phyloP scores from a whole-genome alignment of 345 rosid species.

The Stellera chamaejasme region DNA sequence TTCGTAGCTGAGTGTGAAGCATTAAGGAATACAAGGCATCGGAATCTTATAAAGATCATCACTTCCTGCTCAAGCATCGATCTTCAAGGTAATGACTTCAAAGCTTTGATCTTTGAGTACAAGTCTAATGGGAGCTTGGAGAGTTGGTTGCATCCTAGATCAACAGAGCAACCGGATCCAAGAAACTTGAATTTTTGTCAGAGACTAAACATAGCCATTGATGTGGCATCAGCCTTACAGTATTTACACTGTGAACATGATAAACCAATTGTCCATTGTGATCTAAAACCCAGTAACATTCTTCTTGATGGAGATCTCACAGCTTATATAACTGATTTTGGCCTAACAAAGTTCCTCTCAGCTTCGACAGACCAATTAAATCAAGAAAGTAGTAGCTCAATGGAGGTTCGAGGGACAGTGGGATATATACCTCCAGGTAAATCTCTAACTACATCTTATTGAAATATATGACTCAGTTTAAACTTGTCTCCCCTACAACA shows the following conservation, averaged over 20 bases:
- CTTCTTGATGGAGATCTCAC: conserved; percentile 3
- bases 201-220: conserved; percentile 6
- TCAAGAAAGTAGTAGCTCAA: background rate
- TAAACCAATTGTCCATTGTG: background rate
- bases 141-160: conserved; percentile 16
- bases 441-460: background rate
- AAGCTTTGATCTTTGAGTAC: conserved; percentile 16
- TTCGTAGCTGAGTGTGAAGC: conserved; percentile 17
- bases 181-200: background rate
- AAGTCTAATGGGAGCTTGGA: conserved; percentile 16
- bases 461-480: background rate
- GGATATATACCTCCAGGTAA: conserved; percentile 8
- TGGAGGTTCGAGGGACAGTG: conserved; percentile 5
- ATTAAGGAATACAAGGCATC: conserved; percentile 6
- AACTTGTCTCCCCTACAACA: background rate
- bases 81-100: conserved; percentile 15
- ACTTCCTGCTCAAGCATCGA: conserved; percentile 16
- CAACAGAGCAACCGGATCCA: background rate
- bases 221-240: conserved; percentile 7
- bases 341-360: conserved; percentile 3
- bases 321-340: conserved; percentile 2
- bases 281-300: conserved; percentile 5
- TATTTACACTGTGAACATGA: background rate
- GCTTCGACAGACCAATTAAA: background rate
- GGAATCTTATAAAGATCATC: conserved; percentile 13